Base-by-base conservation (phyloP, 225 moss, liverwort and hornwort genomes). In the Pleurozium schreberi region DNA sequence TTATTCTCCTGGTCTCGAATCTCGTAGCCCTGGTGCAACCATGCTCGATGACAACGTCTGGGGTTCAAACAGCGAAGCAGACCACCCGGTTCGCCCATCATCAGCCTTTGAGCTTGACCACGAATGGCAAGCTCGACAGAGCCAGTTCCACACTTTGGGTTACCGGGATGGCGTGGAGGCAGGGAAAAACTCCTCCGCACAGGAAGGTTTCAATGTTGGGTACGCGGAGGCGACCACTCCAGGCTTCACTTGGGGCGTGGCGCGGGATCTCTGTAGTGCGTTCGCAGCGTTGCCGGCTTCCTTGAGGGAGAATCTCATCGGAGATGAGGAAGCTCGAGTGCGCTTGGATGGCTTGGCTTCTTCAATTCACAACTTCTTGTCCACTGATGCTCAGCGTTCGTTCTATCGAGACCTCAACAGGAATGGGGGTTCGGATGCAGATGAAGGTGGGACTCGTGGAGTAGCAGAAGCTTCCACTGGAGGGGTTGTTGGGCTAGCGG, bases 151-250 rank as follows among this genome's bases (percentile, higher is more conserved):
- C 80, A 96, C 94, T 43, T 90, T 99, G 40, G 98, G 98, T 23
- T 99, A 97, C 86, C 94, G 98, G 91, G 96, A 99, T 70, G 98
- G 98, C 9, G 93, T 99, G 67, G 96, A 92, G 83, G 96, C 91
- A 61, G 97, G 98, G 66, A 99, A 95, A 84, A 90, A 93, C 49
- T 95, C 94, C 6, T 91, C 97, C 12, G 96, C 92, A 59, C 98
- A 99, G 88, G 94, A 91, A 84, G 97, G 98, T 45, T 99, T 97
- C 88, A 91, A 96, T 81, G n/a, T 84, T 14, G 98, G 98, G 18
- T 99, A 95, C 85, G 90, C 90, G 25, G 91, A 96, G 90, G 93
- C 97, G 21, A 91, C 94, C 43, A 66, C 83, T 31, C 93, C 95
- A 10, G 96, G 95, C 61, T 99, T 92, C 85, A 90, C 92, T 65